A percentile compares a stretch with the other conserved stretches of the same genome.
phyloP scores from a whole-genome alignment of 169 alveolate genomes.

The Cystoisospora suis region DNA sequence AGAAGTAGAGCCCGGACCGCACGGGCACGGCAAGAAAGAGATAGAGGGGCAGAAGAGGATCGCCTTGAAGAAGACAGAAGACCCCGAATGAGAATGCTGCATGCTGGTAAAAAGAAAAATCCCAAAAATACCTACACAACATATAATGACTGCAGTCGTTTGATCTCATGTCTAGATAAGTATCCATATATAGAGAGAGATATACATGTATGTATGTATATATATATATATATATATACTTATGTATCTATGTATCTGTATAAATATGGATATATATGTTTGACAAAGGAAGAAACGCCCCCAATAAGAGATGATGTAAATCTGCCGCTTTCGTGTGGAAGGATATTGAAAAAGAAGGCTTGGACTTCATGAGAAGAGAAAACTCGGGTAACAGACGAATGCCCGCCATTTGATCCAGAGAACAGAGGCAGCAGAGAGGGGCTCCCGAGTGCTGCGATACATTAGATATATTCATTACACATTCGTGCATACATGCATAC shows the following conservation, averaged over 20 bases:
- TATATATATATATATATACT: background rate
- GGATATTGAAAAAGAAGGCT: too few species aligned
- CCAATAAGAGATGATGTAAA: background rate
- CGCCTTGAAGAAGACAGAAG: background rate
- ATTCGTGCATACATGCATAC: too few species aligned
- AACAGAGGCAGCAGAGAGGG: too few species aligned
- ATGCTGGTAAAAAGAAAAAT: background rate
- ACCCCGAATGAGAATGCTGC: slow-evolving; percentile 7
- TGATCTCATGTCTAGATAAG: background rate
- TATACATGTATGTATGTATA: background rate
- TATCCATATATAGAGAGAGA: background rate
- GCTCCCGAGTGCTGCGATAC: too few species aligned
- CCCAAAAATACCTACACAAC: background rate
- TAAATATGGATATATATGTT: background rate
- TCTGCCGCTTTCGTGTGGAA: too few species aligned
- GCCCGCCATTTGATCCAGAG: too few species aligned
- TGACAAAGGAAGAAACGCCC: background rate
- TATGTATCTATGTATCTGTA: background rate
- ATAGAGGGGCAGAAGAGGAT: too few species aligned
- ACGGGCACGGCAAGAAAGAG: background rate
- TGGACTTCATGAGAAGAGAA: too few species aligned
- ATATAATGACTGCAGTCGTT: background rate
- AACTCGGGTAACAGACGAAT: too few species aligned
- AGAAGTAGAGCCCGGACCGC: background rate
- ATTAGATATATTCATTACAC: too few species aligned